Percentiles rank a stretch among this genome's conserved stretches.
These are phyloP conservation scores for Colletotrichum cordylinicola DNA, from an alignment of 2,329 filamentous ascomycete genomes.

Conservation along the genomic window DNA sequence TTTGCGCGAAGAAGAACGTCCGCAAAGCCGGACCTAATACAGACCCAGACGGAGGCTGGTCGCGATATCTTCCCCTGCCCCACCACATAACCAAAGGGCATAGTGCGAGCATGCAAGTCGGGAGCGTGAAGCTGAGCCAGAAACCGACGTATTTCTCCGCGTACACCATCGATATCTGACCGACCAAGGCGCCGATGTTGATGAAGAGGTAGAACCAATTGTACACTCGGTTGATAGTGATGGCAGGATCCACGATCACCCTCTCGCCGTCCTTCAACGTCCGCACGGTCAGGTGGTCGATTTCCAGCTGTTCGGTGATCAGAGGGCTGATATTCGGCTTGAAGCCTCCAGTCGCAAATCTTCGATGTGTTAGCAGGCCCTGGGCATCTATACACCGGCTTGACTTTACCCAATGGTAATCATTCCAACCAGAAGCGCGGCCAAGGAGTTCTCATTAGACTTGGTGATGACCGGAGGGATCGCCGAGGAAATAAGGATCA, in stretches of 20 bases:
- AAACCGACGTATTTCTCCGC: constrained; percentile 78
- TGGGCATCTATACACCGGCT: background rate
- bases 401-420: constrained; percentile 37
- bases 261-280: constrained; percentile 61
- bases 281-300: constrained; percentile 59
- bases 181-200: constrained; percentile 71
- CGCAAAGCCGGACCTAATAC: constrained; percentile 70
- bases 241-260: constrained; percentile 69
- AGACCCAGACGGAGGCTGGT: constrained; percentile 67
- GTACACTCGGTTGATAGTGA: constrained; percentile 68
- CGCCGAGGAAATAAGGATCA: constrained; percentile 71
- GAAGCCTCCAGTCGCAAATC: constrained; percentile 75
- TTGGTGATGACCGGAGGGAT: constrained; percentile 66
- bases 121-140: constrained; percentile 73
- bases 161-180: constrained; percentile 72
- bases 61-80: constrained; percentile 63
- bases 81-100: constrained; percentile 68
- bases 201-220: constrained; percentile 76
- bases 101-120: constrained; percentile 67
- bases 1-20: constrained; percentile 67
- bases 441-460: constrained; percentile 58
- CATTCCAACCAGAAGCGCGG: constrained; percentile 67
- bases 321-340: constrained; percentile 75
- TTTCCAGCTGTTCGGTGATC: constrained; percentile 69
- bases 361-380: background rate